Evolutionary conservation across 805 yeast species (phyloP).

Genomic region (Candida schatavii): DNA sequence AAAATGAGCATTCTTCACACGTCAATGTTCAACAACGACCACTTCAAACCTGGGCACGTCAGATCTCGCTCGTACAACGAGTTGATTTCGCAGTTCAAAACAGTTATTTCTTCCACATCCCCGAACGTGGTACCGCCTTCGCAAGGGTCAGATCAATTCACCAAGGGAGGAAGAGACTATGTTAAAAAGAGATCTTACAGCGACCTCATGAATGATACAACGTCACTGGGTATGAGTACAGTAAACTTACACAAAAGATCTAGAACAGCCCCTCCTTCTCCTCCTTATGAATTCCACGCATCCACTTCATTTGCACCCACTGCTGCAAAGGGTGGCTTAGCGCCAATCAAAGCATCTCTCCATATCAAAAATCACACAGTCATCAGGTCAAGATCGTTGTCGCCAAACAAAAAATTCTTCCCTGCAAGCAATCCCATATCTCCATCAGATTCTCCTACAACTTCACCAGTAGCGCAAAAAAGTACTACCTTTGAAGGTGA

Average conservation of each 20-base stretch:
- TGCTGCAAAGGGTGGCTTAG: constrained; percentile 7
- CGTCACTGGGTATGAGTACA: constrained; percentile 1
- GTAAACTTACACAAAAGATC: constrained; percentile 29
- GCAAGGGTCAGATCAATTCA: background rate
- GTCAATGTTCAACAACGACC: constrained; percentile 28
- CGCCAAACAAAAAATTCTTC: constrained; percentile 17
- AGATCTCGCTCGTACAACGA: constrained; percentile 36
- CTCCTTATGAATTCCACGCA: constrained; percentile 19
- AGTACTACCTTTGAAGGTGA: background rate
- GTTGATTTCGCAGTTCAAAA: constrained; percentile 25
- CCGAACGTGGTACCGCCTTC: constrained; percentile 7
- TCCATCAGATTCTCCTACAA: constrained; percentile 7
- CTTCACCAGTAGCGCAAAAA: background rate
- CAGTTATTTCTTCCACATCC: constrained; percentile 11
- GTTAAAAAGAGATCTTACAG: constrained; percentile 27
- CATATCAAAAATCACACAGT: background rate
- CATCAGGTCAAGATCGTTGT: constrained; percentile 24
- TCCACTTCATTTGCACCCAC: constrained; percentile 5
- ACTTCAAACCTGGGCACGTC: constrained; percentile 27
- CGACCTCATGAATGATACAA: constrained; percentile 17
- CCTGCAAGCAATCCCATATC: constrained; percentile 16
- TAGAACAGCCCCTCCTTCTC: constrained; percentile 48
- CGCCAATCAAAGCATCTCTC: background rate
- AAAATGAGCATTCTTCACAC: constrained; percentile 30
- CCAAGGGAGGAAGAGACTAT: constrained; percentile 1